Conservation (phyloP, 2,329 filamentous ascomycete genomes). For the Pseudogymnoascus destructans region DNA sequence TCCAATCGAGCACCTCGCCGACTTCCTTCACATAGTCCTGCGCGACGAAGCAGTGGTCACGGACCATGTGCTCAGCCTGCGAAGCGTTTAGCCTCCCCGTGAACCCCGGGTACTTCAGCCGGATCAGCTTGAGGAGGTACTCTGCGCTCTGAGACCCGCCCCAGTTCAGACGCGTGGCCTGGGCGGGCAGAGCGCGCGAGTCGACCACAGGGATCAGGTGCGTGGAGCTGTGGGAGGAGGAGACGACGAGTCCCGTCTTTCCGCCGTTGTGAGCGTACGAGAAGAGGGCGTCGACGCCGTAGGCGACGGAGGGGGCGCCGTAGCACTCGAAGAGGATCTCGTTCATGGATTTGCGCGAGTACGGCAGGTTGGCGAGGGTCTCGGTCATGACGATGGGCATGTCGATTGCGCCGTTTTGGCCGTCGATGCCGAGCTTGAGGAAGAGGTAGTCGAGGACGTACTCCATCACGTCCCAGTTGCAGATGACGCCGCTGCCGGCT, state of each 20-base stretch:
- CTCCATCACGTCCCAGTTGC: slow-evolving; percentile 97
- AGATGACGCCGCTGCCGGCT: slow-evolving; percentile 75
- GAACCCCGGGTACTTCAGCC: slow-evolving; percentile 83
- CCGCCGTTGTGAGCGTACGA: slow-evolving; percentile 83
- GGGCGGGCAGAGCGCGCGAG: slow-evolving; percentile 67
- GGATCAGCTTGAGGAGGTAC: slow-evolving; percentile 79
- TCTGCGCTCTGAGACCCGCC: slow-evolving; percentile 82
- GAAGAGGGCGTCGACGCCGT: slow-evolving; percentile 93
- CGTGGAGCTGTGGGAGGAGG: slow-evolving; percentile 84
- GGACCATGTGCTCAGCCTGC: slow-evolving; percentile 78
- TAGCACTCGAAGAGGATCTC: slow-evolving; percentile 98
- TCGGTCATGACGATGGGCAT: slow-evolving; percentile 92
- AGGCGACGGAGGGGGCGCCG: slow-evolving; percentile 74
- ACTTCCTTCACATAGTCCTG: slow-evolving; percentile 72
- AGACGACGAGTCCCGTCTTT: slow-evolving; percentile 74
- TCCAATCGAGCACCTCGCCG: slow-evolving; percentile 72
- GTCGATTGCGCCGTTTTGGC: slow-evolving; percentile 59
- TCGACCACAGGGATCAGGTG: slow-evolving; percentile 91
- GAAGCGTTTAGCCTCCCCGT: slow-evolving; percentile 72
- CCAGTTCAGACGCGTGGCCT: slow-evolving; percentile 88
- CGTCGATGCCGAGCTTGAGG: slow-evolving; percentile 80
- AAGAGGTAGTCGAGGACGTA: slow-evolving; percentile 90
- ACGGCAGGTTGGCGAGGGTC: slow-evolving; percentile 78
- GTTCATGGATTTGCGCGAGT: slow-evolving; percentile 87
- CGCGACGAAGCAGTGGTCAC: slow-evolving; percentile 82